Percentiles rank a stretch among this genome's conserved stretches.
Evolutionary conservation across 306 rosid genomes (phyloP).

Genomic region (Quercus ilex): DNA sequence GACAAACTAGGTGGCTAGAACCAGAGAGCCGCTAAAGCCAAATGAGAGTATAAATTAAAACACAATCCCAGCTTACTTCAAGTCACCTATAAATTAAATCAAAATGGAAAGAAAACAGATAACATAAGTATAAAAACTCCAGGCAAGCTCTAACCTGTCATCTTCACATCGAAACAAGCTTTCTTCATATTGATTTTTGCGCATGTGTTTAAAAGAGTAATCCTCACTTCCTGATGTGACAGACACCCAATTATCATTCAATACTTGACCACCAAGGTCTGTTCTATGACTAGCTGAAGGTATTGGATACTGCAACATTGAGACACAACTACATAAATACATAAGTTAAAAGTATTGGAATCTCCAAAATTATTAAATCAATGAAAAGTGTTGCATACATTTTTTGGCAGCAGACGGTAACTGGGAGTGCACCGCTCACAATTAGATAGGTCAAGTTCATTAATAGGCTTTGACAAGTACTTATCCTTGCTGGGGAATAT

Average conservation of each 20-base stretch:
- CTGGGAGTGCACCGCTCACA: slow-evolving; percentile 98
- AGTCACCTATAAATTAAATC: neutral
- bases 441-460: slow-evolving; percentile 95
- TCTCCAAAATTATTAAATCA: neutral
- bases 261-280: slow-evolving; percentile 72
- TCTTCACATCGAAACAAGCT: slow-evolving; percentile 99
- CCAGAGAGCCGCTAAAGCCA: neutral
- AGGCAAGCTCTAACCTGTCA: slow-evolving; percentile 68
- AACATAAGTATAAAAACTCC: slow-evolving; percentile 12
- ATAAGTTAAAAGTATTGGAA: slow-evolving; percentile 11
- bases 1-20: neutral
- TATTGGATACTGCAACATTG: slow-evolving; percentile 74
- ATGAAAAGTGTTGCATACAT: slow-evolving; percentile 42
- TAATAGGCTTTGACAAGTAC: slow-evolving; percentile 84
- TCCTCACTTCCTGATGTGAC: slow-evolving; percentile 99
- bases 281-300: slow-evolving; percentile 89
- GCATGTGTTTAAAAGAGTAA: slow-evolving; percentile 99
- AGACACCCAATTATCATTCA: slow-evolving; percentile 97
- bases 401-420: slow-evolving; percentile 89
- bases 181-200: slow-evolving; percentile 99
- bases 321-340: slow-evolving; percentile 7
- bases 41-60: neutral
- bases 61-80: neutral
- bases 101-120: slow-evolving; percentile 1
- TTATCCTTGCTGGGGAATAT: slow-evolving; percentile 84